Evolutionary conservation across 176 grass and related monocot species (phyloP), one percentile per base, ranked within the genome.

Genomic region (Tuctoria greenei): DNA sequence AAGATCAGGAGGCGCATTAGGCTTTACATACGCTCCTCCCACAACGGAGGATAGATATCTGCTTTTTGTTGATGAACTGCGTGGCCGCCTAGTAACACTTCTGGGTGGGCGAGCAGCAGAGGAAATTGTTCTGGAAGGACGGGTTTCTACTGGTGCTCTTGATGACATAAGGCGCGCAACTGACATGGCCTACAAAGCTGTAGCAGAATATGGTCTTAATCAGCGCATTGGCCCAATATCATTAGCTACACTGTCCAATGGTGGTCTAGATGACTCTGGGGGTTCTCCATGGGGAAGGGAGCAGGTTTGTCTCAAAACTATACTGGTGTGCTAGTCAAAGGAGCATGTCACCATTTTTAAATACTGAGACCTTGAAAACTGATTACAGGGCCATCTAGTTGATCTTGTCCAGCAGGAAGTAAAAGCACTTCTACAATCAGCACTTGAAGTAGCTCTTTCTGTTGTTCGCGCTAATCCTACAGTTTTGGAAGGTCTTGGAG

Each of bases 151-250:
- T 77, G 96, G 96, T 69, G 96, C 96, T 20, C 89, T 99, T 73
- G 96, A 99, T 88, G 96, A 99, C 72, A 99, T 99, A 82, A 95
- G 85, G 62, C 89, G 87, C 41, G 96, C 92, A 35, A 99, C 96
- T 46, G 96, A 99, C 72, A 95, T 99, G 89, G 92, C 96, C 34
- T 99, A 99, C 80, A 99, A 99, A 81, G 96, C 92, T 47, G 87
- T 99, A 55, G 96, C 96, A 74, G 96, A 99, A 71, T 99, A 92
- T n/a, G 92, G 96, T 69, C 89, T 99, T 83, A 99, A 86, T 84
- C 76, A 86, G 61, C 86, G 79, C 10, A 88, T 99, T 5, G 92
- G 96, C 46, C 96, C 96, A 68, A 74, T 99, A 76, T 95, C 91
- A 79, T 24, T 99, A 77, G 85, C 85, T 58, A 99, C 91, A 65